Base-by-base conservation (phyloP, 345 rosid species). In the Linum trigynum region DNA sequence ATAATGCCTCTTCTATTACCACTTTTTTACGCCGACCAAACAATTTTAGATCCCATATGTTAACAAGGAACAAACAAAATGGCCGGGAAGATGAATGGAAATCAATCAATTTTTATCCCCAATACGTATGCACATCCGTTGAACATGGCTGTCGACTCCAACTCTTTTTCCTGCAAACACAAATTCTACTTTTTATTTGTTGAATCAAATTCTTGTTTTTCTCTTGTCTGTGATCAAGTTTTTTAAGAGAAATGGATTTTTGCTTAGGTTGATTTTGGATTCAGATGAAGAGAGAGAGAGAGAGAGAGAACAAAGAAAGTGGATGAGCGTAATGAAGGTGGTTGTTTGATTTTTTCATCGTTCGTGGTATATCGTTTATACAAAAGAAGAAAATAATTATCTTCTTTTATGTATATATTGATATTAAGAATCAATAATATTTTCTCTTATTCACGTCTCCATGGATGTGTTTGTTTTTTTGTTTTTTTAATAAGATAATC, bases 1-100 rank as follows among this genome's bases (percentile, higher is more conserved):
- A 63, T 32, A 69, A 56, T 69, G 79, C 73, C 74, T 60, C 67
- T 32, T 41, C 37, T 56, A 23, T 50, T 55, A 53, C 38, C 15
- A 37, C n/a, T 65, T 56, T 61, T 62, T 32, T 62, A 38, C 50
- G 12, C 53, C 53, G 14, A 48, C 53, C 53, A 48, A 48, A 48
- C 53, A 23, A 23, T 23, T 23, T 23, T 23, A 23, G 53, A 48
- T 48, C 3, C 53, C 53, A 43, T 5, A 15, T 23, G 32, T 23
- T 23, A 48, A 48, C 15, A 48, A 48, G 53, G 50, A 43, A 43
- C 9, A 43, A 43, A 43, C 2, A 12, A 48, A 48, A 48, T 48
- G 53, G 12, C 53, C 14, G 53, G 53, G 53, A 48, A 48, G 9
- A 48, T 48, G 14, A 48, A 3, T 9, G 14, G 3, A 48, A 48